Percentiles rank a stretch among this genome's conserved stretches.
These are phyloP conservation scores for Picea mariana DNA, from an alignment of 83 land plant genomes.

Conservation along the genomic window DNA sequence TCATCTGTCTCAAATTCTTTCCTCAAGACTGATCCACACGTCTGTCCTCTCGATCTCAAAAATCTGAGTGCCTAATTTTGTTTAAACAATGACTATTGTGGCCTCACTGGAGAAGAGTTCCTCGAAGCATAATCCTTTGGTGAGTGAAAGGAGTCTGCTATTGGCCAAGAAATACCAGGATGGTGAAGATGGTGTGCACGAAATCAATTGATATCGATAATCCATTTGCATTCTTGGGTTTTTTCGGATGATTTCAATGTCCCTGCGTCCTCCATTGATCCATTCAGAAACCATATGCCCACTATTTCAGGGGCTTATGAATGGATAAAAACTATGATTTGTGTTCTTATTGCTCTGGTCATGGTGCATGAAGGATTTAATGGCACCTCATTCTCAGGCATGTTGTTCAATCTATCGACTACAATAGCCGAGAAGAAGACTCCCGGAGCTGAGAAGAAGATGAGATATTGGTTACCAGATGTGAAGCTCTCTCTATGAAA, in stretches of 20 bases:
- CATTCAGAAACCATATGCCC: slow-evolving; percentile 54
- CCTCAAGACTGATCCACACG: no score
- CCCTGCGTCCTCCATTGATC: slow-evolving; percentile 37
- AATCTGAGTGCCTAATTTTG: no score
- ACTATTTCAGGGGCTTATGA: slow-evolving; percentile 53
- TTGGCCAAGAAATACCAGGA: not conserved
- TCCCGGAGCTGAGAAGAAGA: no score
- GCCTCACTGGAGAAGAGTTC: not conserved
- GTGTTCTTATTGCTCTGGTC: slow-evolving; percentile 45
- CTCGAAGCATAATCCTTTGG: not conserved
- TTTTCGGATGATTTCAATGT: not conserved
- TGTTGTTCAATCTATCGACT: no score
- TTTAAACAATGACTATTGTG: not conserved
- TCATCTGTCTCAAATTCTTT: no score
- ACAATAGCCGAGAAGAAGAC: no score
- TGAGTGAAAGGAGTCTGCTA: slow-evolving; percentile 5
- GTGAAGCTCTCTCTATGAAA: no score
- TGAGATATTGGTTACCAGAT: no score
- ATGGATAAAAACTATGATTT: slow-evolving; percentile 52
- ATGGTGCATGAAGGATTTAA: slow-evolving; percentile 21
- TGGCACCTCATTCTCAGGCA: no score
- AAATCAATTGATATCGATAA: not conserved
- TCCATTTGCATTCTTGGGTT: not conserved
- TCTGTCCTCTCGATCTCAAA: no score
- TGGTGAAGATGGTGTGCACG: not conserved